Base-by-base conservation (phyloP, 2,329 filamentous ascomycete genomes). In the Mycosphaerelloides madeirae region DNA sequence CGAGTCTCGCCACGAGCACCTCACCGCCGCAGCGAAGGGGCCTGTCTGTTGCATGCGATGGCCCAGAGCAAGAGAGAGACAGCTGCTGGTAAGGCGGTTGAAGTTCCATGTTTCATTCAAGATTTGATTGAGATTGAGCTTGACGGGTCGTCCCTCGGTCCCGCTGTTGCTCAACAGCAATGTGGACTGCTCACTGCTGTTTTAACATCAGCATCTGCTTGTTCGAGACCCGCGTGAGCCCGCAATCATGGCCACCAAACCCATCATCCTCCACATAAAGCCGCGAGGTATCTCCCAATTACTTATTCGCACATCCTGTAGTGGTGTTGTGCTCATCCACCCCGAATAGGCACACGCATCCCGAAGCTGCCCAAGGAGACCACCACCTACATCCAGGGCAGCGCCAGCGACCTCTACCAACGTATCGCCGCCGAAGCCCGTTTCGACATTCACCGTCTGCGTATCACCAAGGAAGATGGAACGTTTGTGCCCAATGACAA, bases 381-480 rank as follows among this genome's bases (percentile, higher is more conserved):
- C 49, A 72, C 68, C 41, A 67, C 82, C 46, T 65, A 71, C 43
- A 62, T 73, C 41, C 68, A 75, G 57, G 75, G 73, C 43, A 71
- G 73, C 28, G 69, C 71, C 16, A 67, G 73, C 39, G 73, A 81
- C 47, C 70, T 84, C 41, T 83, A 84, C 64, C 65, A 69, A 41
- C 68, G 72, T 41, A 69, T 85, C 39, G 76, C 80, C 22, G 65
- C 68, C 42, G 68, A 72, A 43, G 73, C 79, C 28, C 70, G 72
- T 11, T 74, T 74, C 57, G 77, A 77, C 3, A 65, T 78, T 32
- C 74, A 84, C 58, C 77, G 80, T 19, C 63, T 85, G 47, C 74
- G 80, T 46, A 71, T 85, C 52, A 84, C 81, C 34, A 83, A 82
- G 60, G 79, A 75, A 52, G 80, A 83, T 69, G 78, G 79, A 38